A percentile compares a stretch with the other conserved stretches of the same genome.
Conservation (phyloP, 2,329 filamentous ascomycete genomes). For the Diaporthe citriasiana region DNA sequence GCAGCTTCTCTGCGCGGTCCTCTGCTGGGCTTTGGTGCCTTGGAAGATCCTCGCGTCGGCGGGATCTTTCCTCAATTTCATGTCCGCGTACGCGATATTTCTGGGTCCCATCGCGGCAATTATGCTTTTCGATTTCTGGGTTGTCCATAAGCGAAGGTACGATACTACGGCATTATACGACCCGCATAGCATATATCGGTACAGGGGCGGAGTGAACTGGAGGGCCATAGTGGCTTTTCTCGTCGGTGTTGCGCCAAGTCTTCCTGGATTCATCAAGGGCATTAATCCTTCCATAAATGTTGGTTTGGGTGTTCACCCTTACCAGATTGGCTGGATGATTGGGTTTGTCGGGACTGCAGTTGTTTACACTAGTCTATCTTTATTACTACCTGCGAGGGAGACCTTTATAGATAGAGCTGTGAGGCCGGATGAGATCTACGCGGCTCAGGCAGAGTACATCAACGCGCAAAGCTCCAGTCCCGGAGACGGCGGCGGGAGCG, state of each 20-base stretch:
- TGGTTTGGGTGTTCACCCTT: constrained; percentile 38
- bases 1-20: constrained; percentile 57
- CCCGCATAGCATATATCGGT: constrained; percentile 57
- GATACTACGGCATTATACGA: constrained; percentile 60
- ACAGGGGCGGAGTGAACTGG: constrained; percentile 51
- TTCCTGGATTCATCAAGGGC: constrained; percentile 45
- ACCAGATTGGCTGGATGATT: constrained; percentile 40
- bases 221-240: constrained; percentile 50
- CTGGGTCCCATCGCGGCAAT: constrained; percentile 56
- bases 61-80: constrained; percentile 61
- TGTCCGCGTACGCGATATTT: constrained; percentile 59
- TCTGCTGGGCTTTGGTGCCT: constrained; percentile 66
- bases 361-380: constrained; percentile 29
- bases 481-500: constrained; percentile 23
- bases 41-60: constrained; percentile 69
- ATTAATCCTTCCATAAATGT: constrained; percentile 37
- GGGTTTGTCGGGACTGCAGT: constrained; percentile 38
- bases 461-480: constrained; percentile 12
- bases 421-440: constrained; percentile 37
- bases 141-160: constrained; percentile 50
- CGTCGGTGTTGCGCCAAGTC: constrained; percentile 47
- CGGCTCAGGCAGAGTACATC: constrained; percentile 19
- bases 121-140: constrained; percentile 52
- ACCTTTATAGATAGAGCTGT: constrained; percentile 37
- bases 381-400: constrained; percentile 29